Conservation (phyloP, 1,284 basidiomycete genomes). For the Grifola frondosa region DNA sequence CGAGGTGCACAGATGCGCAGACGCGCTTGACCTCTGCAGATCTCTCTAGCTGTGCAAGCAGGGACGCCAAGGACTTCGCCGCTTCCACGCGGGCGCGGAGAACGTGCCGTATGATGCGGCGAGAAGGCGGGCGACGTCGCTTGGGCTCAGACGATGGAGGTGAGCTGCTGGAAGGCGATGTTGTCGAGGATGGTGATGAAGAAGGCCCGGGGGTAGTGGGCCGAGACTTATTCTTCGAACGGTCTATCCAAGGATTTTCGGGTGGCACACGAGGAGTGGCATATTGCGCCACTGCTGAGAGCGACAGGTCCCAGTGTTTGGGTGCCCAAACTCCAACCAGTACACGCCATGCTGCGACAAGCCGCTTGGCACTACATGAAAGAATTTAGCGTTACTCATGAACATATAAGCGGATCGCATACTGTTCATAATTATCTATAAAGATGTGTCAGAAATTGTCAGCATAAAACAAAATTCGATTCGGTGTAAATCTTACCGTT, state of each 20-base stretch:
- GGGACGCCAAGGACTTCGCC: conserved; percentile 65
- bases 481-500: conserved; percentile 53
- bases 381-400: conserved; percentile 6
- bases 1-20: conserved; percentile 61
- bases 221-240: conserved; percentile 32
- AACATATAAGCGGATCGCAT: conserved; percentile 25
- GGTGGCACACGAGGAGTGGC: conserved; percentile 63
- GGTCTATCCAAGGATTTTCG: conserved; percentile 69
- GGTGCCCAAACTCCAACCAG: conserved; percentile 90
- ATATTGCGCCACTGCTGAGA: conserved; percentile 71
- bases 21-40: conserved; percentile 47
- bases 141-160: conserved; percentile 25
- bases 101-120: conserved; percentile 83
- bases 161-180: conserved; percentile 34
- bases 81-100: conserved; percentile 79
- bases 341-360: conserved; percentile 87
- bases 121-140: conserved; percentile 65
- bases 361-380: conserved; percentile 65
- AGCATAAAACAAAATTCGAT: conserved; percentile 26
- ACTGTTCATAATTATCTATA: conserved; percentile 81
- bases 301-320: conserved; percentile 73
- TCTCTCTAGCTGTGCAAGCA: conserved; percentile 67
- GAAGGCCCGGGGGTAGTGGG: conserved; percentile 17
- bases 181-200: conserved; percentile 24
- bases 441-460: conserved; percentile 4